Conservation (phyloP, 2,329 filamentous ascomycete species). For the Exophiala mesophila region DNA sequence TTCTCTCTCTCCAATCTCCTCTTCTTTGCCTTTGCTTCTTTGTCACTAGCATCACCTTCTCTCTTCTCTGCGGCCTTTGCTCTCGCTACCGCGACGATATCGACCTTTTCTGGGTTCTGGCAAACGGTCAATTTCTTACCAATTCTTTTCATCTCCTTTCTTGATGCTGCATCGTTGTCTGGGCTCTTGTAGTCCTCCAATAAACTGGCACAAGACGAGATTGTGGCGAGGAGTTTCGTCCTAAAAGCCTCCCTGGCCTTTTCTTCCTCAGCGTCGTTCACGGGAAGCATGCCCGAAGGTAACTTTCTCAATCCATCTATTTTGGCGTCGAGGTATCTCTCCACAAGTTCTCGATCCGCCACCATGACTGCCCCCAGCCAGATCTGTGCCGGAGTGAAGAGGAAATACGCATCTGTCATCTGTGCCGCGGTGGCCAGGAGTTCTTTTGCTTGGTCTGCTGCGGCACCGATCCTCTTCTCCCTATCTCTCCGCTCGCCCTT, state of each 20-base stretch:
- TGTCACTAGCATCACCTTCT: slow-evolving; percentile 29
- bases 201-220: slow-evolving; percentile 36
- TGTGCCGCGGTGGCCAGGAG: slow-evolving; percentile 74
- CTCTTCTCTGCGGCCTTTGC: slow-evolving; percentile 36
- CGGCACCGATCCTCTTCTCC: slow-evolving; percentile 50
- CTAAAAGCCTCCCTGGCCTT: slow-evolving; percentile 5
- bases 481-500: slow-evolving; percentile 13
- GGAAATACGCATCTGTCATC: slow-evolving; percentile 93
- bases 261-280: background rate
- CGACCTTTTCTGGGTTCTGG: slow-evolving; percentile 45
- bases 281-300: background rate
- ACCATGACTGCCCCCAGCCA: slow-evolving; percentile 77
- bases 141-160: slow-evolving; percentile 42
- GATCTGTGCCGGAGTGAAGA: slow-evolving; percentile 91
- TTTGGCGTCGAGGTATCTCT: slow-evolving; percentile 43
- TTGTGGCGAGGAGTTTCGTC: slow-evolving; percentile 31
- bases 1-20: slow-evolving; percentile 29
- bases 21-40: slow-evolving; percentile 32
- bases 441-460: slow-evolving; percentile 68
- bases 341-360: slow-evolving; percentile 55
- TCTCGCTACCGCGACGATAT: slow-evolving; percentile 34
- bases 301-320: slow-evolving; percentile 27
- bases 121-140: slow-evolving; percentile 47
- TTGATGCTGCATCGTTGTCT: slow-evolving; percentile 35
- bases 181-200: slow-evolving; percentile 38